These are phyloP conservation scores for Pleurotus cornucopiae DNA, from an alignment of 768 basidiomycete genomes.

Conservation along the genomic window DNA sequence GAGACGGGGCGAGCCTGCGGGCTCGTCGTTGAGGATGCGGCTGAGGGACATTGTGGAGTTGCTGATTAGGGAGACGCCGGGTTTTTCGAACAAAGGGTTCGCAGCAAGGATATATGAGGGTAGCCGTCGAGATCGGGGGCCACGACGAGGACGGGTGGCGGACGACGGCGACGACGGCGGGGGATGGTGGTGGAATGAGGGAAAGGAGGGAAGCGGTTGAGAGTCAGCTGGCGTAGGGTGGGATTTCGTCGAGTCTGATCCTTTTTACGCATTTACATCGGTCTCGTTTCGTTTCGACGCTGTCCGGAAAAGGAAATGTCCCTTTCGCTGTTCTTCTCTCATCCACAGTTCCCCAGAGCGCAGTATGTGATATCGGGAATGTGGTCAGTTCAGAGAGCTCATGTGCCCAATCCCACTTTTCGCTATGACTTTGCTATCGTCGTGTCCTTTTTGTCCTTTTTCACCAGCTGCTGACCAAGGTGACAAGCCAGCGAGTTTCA, in stretches of 20 bases:
- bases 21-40: slow-evolving; percentile 76
- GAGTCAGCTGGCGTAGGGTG: slow-evolving; percentile 16
- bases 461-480: slow-evolving; percentile 10
- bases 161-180: neutral
- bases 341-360: slow-evolving; percentile 1
- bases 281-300: slow-evolving; percentile 19
- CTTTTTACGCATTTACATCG: slow-evolving; percentile 29
- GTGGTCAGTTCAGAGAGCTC: slow-evolving; percentile 2
- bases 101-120: neutral
- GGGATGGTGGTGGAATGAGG: slow-evolving; percentile 14
- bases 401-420: slow-evolving; percentile 16
- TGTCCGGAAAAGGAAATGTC: slow-evolving; percentile 20
- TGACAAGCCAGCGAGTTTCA: slow-evolving; percentile 7
- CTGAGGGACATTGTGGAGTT: slow-evolving; percentile 62
- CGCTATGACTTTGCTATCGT: slow-evolving; percentile 17
- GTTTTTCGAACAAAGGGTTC: neutral
- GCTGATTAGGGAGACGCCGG: neutral
- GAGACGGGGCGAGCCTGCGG: slow-evolving; percentile 34
- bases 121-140: slow-evolving; percentile 3
- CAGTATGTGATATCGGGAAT: neutral
- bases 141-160: slow-evolving; percentile 11
- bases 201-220: slow-evolving; percentile 18
- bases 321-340: slow-evolving; percentile 2
- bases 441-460: slow-evolving; percentile 10
- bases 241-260: slow-evolving; percentile 24